Percentiles rank a stretch among this genome's conserved stretches.
Conservation (phyloP, 768 basidiomycete genomes). For the Coprinopsis sp. region DNA sequence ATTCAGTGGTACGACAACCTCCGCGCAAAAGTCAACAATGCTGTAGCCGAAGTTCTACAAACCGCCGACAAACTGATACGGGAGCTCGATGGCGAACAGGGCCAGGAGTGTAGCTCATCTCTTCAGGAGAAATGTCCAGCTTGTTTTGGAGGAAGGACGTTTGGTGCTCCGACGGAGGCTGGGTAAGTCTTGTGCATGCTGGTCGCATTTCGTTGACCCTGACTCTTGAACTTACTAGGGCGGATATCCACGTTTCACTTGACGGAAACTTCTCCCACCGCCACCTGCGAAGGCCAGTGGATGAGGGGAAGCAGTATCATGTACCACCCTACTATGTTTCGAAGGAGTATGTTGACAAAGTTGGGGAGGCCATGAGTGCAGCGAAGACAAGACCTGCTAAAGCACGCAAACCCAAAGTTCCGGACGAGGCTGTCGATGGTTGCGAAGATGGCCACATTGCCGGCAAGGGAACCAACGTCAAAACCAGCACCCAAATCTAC, state of each 20-base stretch:
- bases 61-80: neutral
- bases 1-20: conserved; percentile 21
- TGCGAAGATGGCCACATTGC: conserved; percentile 4
- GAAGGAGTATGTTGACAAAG: conserved; percentile 3
- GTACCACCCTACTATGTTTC: neutral
- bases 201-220: neutral
- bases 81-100: neutral
- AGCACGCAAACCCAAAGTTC: neutral
- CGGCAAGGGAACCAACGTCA: conserved; percentile 2
- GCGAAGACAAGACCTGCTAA: neutral
- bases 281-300: conserved; percentile 16
- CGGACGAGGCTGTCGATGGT: conserved; percentile 4
- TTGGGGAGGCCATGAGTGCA: neutral
- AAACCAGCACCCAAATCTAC: conserved; percentile 1
- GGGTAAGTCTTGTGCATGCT: conserved; percentile 14
- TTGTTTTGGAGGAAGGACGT: conserved; percentile 27
- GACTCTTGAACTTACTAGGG: conserved; percentile 20
- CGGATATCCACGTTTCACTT: conserved; percentile 31
- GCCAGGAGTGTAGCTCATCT: conserved; percentile 10
- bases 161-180: conserved; percentile 18
- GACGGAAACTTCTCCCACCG: conserved; percentile 39
- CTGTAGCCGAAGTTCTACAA: neutral
- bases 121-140: conserved; percentile 27
- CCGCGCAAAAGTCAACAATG: conserved; percentile 8
- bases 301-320: neutral